Evolutionary conservation across 83 land plant species (phyloP), one percentile per base, ranked within the genome.

Genomic region (Picea engelmannii): DNA sequence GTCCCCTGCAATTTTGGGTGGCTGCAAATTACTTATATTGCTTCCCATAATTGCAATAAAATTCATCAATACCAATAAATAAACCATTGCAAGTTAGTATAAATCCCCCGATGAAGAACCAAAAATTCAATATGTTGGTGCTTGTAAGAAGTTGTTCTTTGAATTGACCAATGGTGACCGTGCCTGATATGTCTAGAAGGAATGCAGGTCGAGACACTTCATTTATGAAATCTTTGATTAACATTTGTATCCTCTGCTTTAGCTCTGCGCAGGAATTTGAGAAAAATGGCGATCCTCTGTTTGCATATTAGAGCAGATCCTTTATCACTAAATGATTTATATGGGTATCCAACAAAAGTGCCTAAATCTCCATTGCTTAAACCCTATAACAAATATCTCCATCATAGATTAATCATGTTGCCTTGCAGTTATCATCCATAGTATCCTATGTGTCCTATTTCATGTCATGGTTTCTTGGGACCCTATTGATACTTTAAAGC

Each of bases 361-460:
- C 35, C 35, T 35, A 35, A 35, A 35, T 35, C 35, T 35, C 35
- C 35, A 35, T 35, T 35, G 8, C 49, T 44, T 80, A 62, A 70
- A 17, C 40, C 20, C 66, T 80, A 7, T 71, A 18, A 60, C 85
- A 84, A 6, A 84, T 75, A 84, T 84, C 84, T 21, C 85, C 85
- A 68, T 84, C 85, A 81, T 84, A 84, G 35, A 81, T 74, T 15
- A 42, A 81, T 7, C 85, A 85, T 18, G 66, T 59, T 16, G 25
- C 16, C 52, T 81, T 84, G 52, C 25, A 8, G 16, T 71, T 58
- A 12, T n/a, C 62, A 31, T 79, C 2, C 12, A 5, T 44, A 20
- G 38, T 18, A 15, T 6, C 66, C 25, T 78, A 4, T 31, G 38
- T n/a, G n/a, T n/a, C 68, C n/a, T 62, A 17, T 75, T 17, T 5